Evolutionary conservation across 2,329 filamentous ascomycete species (phyloP), one percentile per base, ranked within the genome.

Genomic region (Arthrobotrys conoides): DNA sequence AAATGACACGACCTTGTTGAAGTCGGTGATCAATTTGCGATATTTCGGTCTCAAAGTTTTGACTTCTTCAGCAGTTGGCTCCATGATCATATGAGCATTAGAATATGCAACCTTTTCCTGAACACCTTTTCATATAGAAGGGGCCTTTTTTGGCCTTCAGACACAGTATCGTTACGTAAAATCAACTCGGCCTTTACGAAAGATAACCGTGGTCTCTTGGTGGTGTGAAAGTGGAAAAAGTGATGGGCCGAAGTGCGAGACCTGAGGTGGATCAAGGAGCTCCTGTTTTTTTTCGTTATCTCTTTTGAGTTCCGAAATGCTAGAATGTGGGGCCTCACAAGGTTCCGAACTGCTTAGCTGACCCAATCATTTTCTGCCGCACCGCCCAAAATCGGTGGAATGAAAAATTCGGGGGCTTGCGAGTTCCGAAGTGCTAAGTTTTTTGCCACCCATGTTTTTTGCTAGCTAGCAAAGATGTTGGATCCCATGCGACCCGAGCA

Each of bases 321-420:
- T 63, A 53, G 67, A 59, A 49, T 27, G 71, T 75, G 71, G 71
- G 71, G 44, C 55, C 64, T 69, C 53, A 48, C 71, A 70, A 46
- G 67, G 72, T 71, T 77, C 72, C 72, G 72, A 77, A 77, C 22
- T 71, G 66, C 72, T 77, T 27, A 59, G 72, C 33, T 61, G 63
- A 38, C 36, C 59, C 46, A 68, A 67, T 68, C 49, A 68, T 44
- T 68, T 59, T 63, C 51, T 55, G 30, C 41, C 18, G 38, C n/a
- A 38, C 48, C 64, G 53, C 24, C 53, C 53, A 59, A 36, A 59
- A 59, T 59, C 53, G 22, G 46, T 44, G 57, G 57, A 44, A 61
- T 27, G 33, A 44, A 44, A 59, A 41, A 30, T n/a, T 46, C 41
- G 27, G 49, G 22, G 46, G 27, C 36, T 67, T 65, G 57, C n/a